These are phyloP conservation scores for Eutrema yunnanense DNA, from an alignment of 345 rosid species.

Conservation along the genomic window DNA sequence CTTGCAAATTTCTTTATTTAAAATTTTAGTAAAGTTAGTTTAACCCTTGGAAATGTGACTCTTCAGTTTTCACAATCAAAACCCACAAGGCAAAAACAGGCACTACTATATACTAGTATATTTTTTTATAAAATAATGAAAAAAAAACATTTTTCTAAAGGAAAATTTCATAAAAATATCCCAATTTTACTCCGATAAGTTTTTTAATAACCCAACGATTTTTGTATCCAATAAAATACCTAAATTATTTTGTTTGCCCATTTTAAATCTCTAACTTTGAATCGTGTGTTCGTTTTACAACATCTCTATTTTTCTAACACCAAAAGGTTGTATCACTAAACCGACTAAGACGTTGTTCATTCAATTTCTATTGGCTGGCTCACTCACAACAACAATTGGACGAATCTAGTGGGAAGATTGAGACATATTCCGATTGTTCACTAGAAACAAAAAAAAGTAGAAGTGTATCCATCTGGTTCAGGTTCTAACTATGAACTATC, in stretches of 20 bases:
- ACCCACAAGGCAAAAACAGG: neutral
- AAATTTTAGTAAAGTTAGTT: neutral
- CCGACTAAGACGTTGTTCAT: constrained; percentile 6
- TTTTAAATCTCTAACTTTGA: too few relatives aligned
- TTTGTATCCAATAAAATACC: too few relatives aligned
- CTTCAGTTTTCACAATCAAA: constrained; percentile 11
- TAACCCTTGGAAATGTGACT: constrained; percentile 13
- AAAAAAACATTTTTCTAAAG: too few relatives aligned
- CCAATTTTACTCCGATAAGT: too few relatives aligned
- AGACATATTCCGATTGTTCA: constrained; percentile 7
- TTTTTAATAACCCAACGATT: too few relatives aligned
- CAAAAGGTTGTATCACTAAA: neutral
- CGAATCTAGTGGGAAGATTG: constrained; percentile 9
- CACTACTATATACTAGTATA: neutral
- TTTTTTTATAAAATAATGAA: too few relatives aligned
- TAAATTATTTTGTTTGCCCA: too few relatives aligned
- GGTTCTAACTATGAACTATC: constrained; percentile 7
- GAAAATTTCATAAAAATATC: too few relatives aligned
- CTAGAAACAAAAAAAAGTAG: neutral
- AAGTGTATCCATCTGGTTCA: constrained; percentile 16
- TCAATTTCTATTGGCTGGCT: constrained; percentile 3
- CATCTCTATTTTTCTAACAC: neutral
- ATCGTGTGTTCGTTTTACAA: too few relatives aligned
- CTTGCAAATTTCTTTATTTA: neutral
- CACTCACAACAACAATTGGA: neutral